phyloP scores from a whole-genome alignment of 768 basidiomycete species.

The Rhizopogon vesiculosus region DNA sequence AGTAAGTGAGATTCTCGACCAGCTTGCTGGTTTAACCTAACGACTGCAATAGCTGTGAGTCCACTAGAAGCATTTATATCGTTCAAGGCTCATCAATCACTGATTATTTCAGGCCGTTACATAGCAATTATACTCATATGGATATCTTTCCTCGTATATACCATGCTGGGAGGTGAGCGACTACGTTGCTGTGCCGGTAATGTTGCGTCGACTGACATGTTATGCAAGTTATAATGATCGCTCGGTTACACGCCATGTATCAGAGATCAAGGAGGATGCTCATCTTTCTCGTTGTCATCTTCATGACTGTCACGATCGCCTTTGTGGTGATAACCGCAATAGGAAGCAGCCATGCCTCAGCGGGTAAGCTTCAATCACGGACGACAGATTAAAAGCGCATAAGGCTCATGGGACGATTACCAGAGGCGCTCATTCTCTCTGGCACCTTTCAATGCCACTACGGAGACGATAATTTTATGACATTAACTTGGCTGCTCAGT shows the following conservation, averaged over 20 bases:
- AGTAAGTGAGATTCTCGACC: too few species aligned
- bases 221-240: not conserved
- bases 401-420: not conserved
- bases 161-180: not conserved
- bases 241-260: not conserved
- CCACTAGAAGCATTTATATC: not conserved
- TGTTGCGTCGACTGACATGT: not conserved
- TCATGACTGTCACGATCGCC: not conserved
- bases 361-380: not conserved
- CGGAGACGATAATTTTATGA: not conserved
- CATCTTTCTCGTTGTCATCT: not conserved
- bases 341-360: not conserved
- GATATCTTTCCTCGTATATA: not conserved
- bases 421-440: not conserved
- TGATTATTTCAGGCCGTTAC: not conserved
- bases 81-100: not conserved
- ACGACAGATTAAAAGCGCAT: not conserved
- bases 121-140: not conserved
- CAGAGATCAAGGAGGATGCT: not conserved
- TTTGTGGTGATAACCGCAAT: not conserved
- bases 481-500: not conserved
- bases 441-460: not conserved
- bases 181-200: not conserved
- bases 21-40: too few species aligned
- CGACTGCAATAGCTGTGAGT: not conserved